A percentile compares a stretch with the other conserved stretches of the same genome.
phyloP scores from a whole-genome alignment of 768 basidiomycete genomes.

The Tricholoma hemisulphureum region DNA sequence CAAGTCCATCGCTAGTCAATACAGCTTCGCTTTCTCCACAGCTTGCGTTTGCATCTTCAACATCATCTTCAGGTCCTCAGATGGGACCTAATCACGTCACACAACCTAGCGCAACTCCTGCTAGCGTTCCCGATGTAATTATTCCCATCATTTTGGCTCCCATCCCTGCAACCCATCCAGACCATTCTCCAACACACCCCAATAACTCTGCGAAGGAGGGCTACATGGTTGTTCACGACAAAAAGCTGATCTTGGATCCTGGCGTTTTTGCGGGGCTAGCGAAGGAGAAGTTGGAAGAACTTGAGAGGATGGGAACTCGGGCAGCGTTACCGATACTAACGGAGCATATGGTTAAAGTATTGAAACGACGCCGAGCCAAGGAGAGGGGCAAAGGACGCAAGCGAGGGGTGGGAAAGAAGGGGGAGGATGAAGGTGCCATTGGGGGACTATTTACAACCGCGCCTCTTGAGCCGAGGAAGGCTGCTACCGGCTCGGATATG shows the following conservation, averaged over 20 bases:
- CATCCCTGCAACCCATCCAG: slow-evolving; percentile 63
- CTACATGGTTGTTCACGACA: slow-evolving; percentile 80
- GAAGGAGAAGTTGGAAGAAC: slow-evolving; percentile 65
- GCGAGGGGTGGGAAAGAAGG: slow-evolving; percentile 29
- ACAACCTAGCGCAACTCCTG: slow-evolving; percentile 15
- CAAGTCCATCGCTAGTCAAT: slow-evolving; percentile 22
- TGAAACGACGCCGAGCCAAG: slow-evolving; percentile 69
- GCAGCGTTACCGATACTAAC: slow-evolving; percentile 81
- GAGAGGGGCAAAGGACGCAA: slow-evolving; percentile 34
- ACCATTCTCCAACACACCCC: slow-evolving; percentile 43
- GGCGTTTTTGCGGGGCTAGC: slow-evolving; percentile 79
- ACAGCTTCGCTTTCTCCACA: slow-evolving; percentile 26
- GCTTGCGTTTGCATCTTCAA: slow-evolving; percentile 24
- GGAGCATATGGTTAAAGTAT: slow-evolving; percentile 77
- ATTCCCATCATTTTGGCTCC: slow-evolving; percentile 79
- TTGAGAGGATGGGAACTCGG: slow-evolving; percentile 80
- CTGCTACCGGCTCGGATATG: background rate
- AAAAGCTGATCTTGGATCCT: slow-evolving; percentile 81
- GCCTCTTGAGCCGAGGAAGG: slow-evolving; percentile 31
- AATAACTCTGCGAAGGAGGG: slow-evolving; percentile 53
- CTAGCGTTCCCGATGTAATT: slow-evolving; percentile 52
- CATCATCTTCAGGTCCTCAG: slow-evolving; percentile 23
- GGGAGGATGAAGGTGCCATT: slow-evolving; percentile 8
- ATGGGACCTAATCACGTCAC: slow-evolving; percentile 2
- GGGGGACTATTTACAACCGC: slow-evolving; percentile 45